Evolutionary conservation across 1,139 yeast species (phyloP).

Genomic region (Protomyces lactucae-debilis): DNA sequence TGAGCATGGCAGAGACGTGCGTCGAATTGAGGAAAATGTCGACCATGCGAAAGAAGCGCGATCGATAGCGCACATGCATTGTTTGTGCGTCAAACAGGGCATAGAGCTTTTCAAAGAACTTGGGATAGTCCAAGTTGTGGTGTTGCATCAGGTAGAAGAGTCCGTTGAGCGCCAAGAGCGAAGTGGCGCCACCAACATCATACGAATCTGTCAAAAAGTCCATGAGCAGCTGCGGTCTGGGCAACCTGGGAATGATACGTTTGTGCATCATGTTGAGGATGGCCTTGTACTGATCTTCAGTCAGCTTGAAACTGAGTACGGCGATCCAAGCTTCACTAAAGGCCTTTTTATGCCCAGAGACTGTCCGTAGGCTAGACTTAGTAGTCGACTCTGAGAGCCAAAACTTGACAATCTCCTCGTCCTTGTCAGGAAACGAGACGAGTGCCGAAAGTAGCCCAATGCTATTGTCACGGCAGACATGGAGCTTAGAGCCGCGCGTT

Average conservation of each 20-base stretch:
- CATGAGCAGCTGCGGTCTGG: constrained; percentile 78
- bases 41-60: constrained; percentile 80
- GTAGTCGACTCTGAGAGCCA: constrained; percentile 28
- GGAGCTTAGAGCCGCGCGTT: constrained; percentile 2
- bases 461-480: constrained; percentile 23
- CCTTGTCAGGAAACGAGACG: constrained; percentile 20
- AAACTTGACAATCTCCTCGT: constrained; percentile 26
- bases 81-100: constrained; percentile 66
- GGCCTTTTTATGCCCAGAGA: constrained; percentile 51
- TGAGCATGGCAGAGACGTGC: constrained; percentile 74
- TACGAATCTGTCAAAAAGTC: constrained; percentile 90
- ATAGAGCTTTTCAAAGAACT: constrained; percentile 77
- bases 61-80: constrained; percentile 72
- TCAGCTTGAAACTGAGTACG: constrained; percentile 50
- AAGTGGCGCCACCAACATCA: constrained; percentile 45
- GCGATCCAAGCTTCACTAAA: constrained; percentile 67
- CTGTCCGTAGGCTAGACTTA: constrained; percentile 6
- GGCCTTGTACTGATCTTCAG: constrained; percentile 58
- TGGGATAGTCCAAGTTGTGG: constrained; percentile 86
- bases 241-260: constrained; percentile 73
- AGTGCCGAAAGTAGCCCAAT: constrained; percentile 27
- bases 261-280: constrained; percentile 70
- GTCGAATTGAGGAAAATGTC: constrained; percentile 83
- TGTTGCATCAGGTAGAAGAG: constrained; percentile 77
- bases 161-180: constrained; percentile 75